Evolutionary conservation across 2,329 filamentous ascomycete species (phyloP).

Genomic region (Albifimbria verrucaria): DNA sequence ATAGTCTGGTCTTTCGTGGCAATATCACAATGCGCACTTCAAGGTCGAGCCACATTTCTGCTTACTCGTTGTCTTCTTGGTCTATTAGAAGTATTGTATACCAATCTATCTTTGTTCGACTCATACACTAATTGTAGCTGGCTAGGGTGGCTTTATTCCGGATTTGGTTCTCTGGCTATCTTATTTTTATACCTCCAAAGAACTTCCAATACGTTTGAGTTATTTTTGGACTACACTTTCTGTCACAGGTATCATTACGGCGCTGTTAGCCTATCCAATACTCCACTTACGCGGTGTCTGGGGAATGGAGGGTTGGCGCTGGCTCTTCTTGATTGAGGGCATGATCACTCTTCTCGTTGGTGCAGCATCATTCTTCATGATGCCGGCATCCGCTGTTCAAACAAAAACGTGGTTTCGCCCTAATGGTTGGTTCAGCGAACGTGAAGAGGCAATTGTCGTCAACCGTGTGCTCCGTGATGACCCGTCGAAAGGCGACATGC

Average conservation of each 20-base stretch:
- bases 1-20: not conserved
- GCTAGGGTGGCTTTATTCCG: constrained; percentile 10
- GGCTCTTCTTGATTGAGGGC: constrained; percentile 19
- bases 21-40: not conserved
- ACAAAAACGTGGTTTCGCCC: constrained; percentile 45
- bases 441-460: constrained; percentile 56
- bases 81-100: not conserved
- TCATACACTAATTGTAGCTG: not conserved
- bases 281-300: constrained; percentile 21
- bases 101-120: not conserved
- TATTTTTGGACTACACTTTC: constrained; percentile 21
- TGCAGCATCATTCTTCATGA: constrained; percentile 24
- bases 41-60: not conserved
- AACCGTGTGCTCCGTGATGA: constrained; percentile 54
- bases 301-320: constrained; percentile 20
- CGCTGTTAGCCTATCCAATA: constrained; percentile 20
- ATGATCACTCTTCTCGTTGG: constrained; percentile 14
- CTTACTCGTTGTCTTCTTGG: not conserved
- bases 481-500: constrained; percentile 51
- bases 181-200: constrained; percentile 23
- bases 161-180: constrained; percentile 19
- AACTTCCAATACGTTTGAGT: constrained; percentile 20
- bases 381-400: constrained; percentile 27
- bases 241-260: constrained; percentile 18
- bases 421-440: constrained; percentile 54